Conservation (phyloP, 441 rosid species). For the Jatropha podagrica region DNA sequence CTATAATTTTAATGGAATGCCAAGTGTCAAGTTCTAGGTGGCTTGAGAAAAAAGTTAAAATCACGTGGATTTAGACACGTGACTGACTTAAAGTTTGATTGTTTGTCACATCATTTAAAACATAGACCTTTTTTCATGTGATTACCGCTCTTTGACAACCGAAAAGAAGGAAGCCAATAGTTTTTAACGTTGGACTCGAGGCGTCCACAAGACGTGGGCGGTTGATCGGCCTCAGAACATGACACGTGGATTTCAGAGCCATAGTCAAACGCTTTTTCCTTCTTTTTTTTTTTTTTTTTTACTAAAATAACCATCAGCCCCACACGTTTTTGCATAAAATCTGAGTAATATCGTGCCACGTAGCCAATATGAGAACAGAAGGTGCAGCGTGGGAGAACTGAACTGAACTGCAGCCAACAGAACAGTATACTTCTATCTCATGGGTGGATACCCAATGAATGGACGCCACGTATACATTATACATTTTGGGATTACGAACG, state of each 20-base stretch:
- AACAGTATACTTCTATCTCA: too few relatives aligned
- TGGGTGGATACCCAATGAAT: neutral
- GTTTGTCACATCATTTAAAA: neutral
- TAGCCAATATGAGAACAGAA: neutral
- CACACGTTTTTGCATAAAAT: neutral
- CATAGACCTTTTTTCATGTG: neutral
- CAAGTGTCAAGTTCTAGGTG: constrained; percentile 1
- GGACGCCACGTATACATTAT: neutral
- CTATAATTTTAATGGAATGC: neutral
- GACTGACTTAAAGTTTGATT: neutral
- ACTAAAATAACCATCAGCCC: neutral
- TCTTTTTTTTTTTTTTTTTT: neutral
- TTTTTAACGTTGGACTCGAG: neutral
- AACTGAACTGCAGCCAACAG: too few relatives aligned
- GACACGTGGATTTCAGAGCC: constrained; percentile 17
- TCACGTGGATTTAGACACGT: neutral
- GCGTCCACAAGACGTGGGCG: constrained; percentile 21
- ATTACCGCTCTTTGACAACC: neutral
- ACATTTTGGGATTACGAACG: too few relatives aligned
- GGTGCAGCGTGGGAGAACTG: too few relatives aligned
- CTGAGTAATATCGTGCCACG: neutral
- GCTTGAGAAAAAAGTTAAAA: neutral
- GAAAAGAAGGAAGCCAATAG: neutral
- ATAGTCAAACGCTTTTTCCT: neutral
- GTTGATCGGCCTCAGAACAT: neutral